Evolutionary conservation across 257 asterid genomes (phyloP), one percentile per base, ranked within the genome.

Genomic region (Scutellaria minor): DNA sequence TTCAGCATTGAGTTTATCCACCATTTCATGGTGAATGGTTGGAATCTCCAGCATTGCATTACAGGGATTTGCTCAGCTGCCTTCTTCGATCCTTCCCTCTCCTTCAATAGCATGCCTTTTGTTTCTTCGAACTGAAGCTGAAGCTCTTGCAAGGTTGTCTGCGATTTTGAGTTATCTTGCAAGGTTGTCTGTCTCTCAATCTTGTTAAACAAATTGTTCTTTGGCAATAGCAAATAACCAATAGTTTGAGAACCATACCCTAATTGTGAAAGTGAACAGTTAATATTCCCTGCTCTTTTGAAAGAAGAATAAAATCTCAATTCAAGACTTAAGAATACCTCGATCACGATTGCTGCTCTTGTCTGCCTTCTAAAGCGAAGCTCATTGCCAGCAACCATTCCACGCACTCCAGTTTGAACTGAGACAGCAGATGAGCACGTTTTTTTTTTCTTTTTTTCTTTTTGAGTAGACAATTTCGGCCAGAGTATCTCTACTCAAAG

Each of bases 341-440:
- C 97, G 82, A 95, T 87, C 80, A 88, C 60, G 71, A 85, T 85
- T 48, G 97, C 94, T 74, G 98, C 99, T 70, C 66, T 88, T 18
- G 96, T 95, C 78, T 85, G 92, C 82, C 80, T 74, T 83, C 92
- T 90, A 78, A 87, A 87, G 47, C 89, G 97, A 76, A 95, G 97
- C 83, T 88, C 96, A 67, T 84, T 81, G 31, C 96, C 90, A 48
- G 99, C 96, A 81, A 91, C 92, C 98, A 95, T 90, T 52, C 98
- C 98, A 63, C 98, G 94, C 85, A 95, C 79, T 70, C 99, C 99
- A 52, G 94, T 79, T 85, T 95, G 98, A 85, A 92, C 75, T 57
- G 87, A 83, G 72, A 89, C 75, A 75, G 97, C 92, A 73, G 97
- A 85, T 12, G 83, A 82, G 86, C 66, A 82, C 66, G 80, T 18